These are phyloP conservation scores for Solanum ahanhuiri DNA, from an alignment of 257 asterid genomes.

Conservation along the genomic window DNA sequence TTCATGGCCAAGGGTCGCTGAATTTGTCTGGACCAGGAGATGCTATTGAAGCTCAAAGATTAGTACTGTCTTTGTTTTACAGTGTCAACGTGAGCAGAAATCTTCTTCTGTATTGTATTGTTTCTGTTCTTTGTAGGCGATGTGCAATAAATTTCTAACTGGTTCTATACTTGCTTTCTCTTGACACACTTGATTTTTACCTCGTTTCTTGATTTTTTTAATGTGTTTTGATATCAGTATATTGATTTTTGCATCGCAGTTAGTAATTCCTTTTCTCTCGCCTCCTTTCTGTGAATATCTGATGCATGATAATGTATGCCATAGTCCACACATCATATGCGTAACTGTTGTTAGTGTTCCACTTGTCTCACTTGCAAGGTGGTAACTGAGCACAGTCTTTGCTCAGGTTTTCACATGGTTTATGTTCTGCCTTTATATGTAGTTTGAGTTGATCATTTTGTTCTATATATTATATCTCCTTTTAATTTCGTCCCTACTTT, in stretches of 20 bases:
- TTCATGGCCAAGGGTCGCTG: conserved; percentile 91
- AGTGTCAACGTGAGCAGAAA: conserved; percentile 66
- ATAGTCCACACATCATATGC: background rate
- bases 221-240: background rate
- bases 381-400: background rate
- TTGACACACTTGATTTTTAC: background rate
- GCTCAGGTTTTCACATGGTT: background rate
- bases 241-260: background rate
- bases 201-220: background rate
- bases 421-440: background rate
- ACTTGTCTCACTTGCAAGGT: background rate
- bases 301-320: background rate
- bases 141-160: background rate
- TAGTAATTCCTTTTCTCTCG: background rate
- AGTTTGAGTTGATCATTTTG: background rate
- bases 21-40: conserved; percentile 97
- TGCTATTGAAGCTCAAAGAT: conserved; percentile 85
- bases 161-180: background rate
- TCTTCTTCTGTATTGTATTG: background rate
- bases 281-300: background rate
- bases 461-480: background rate
- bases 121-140: background rate
- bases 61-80: conserved; percentile 83
- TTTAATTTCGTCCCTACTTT: background rate
- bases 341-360: background rate